Conservation (phyloP, 1,284 basidiomycete species). For the Fomitiporia mediterranea region DNA sequence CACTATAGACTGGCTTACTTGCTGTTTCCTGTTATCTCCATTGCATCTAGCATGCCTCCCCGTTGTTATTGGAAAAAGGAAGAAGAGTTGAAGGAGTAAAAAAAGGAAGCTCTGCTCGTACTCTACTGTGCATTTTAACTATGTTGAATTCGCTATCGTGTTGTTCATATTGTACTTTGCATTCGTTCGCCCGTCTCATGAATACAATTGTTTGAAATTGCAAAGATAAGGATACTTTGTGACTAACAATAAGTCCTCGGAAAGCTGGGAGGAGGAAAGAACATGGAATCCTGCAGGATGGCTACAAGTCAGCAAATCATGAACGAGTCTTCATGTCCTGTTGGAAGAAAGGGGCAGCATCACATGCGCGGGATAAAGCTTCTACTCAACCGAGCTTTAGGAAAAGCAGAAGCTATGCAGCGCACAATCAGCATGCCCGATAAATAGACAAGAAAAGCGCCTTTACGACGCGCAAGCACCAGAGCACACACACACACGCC, state of each 20-base stretch:
- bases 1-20: not conserved
- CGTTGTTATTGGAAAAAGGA: not conserved
- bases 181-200: not conserved
- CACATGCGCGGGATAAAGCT: not conserved
- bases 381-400: not conserved
- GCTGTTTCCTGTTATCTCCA: not conserved
- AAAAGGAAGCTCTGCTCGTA: too few species aligned
- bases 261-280: not conserved
- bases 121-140: conserved; percentile 15
- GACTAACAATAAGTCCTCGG: not conserved
- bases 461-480: not conserved
- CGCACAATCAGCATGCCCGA: not conserved
- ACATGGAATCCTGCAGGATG: not conserved
- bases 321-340: not conserved
- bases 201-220: not conserved
- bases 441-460: not conserved
- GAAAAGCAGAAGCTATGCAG: not conserved
- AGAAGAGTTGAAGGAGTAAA: too few species aligned
- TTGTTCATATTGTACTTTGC: not conserved
- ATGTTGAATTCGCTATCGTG: not conserved
- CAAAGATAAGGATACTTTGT: not conserved
- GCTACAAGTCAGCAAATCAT: not conserved
- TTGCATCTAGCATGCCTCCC: not conserved
- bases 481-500: not conserved
- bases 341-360: not conserved